Percentiles rank a stretch among this genome's conserved stretches.
These are phyloP conservation scores for Entomortierella parvispora DNA, from an alignment of 192 early-diverging fungal genomes.

Conservation along the genomic window DNA sequence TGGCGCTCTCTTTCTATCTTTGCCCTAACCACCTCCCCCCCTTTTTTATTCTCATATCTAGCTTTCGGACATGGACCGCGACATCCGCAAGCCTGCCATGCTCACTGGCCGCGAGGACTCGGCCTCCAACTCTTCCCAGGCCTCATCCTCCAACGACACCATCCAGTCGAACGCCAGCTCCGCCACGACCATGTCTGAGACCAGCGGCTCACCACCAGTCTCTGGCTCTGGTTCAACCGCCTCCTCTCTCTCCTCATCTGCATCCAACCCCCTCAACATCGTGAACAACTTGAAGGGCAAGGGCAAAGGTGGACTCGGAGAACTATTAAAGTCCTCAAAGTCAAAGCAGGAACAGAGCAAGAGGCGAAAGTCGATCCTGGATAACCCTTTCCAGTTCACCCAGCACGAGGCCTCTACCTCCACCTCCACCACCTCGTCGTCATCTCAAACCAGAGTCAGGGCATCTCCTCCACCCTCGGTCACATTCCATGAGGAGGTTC, in stretches of 20 bases:
- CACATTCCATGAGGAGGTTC: conserved; percentile 34
- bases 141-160: conserved; percentile 25
- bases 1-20: conserved; percentile 4
- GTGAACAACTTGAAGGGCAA: neutral
- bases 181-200: conserved; percentile 21
- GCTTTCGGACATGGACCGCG: conserved; percentile 62
- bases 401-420: neutral
- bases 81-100: conserved; percentile 58
- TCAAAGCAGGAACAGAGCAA: neutral
- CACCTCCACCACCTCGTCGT: conserved; percentile 3
- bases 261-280: neutral
- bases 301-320: neutral
- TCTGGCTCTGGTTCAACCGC: neutral
- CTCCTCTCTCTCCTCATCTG: conserved; percentile 2
- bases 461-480: conserved; percentile 11
- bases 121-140: conserved; percentile 17
- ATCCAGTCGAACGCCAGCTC: conserved; percentile 16
- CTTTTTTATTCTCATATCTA: neutral
- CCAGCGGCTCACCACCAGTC: neutral
- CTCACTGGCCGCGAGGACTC: conserved; percentile 39
- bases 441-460: neutral
- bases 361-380: neutral
- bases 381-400: neutral
- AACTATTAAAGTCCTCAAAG: neutral
- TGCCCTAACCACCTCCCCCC: neutral